phyloP scores from a whole-genome alignment of 2,329 filamentous ascomycete genomes.

The Dactylellina cionopaga region DNA sequence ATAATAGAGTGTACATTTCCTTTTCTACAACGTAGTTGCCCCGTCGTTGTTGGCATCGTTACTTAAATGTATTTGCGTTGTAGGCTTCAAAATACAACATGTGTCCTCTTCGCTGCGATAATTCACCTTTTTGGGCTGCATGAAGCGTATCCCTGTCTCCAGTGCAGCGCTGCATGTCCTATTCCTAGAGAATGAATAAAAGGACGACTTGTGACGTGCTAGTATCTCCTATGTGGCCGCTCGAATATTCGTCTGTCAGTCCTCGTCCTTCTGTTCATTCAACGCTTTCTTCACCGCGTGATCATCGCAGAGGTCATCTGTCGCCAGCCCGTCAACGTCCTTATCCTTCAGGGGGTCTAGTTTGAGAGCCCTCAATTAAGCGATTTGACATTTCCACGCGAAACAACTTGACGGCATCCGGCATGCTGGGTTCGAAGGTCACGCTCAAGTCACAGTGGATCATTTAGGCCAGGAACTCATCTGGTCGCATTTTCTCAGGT shows the following conservation, averaged over 20 bases:
- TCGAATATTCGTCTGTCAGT: not conserved
- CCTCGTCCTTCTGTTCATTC: not conserved
- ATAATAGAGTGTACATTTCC: no score
- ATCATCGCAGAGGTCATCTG: conserved; percentile 25
- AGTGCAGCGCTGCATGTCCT: conserved; percentile 10
- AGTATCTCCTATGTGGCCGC: no score
- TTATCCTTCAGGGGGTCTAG: conserved; percentile 7
- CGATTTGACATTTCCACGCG: conserved; percentile 12
- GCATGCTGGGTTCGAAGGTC: conserved; percentile 27
- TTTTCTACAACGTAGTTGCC: no score
- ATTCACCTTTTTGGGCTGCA: no score
- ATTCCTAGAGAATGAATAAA: not conserved
- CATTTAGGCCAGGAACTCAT: no score
- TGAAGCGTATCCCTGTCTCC: conserved; percentile 22
- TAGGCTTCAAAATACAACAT: not conserved
- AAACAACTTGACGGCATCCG: conserved; percentile 1
- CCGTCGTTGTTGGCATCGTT: no score
- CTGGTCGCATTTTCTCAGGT: conserved; percentile 6
- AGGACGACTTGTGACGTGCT: conserved; percentile 14
- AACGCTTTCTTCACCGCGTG: conserved; percentile 3
- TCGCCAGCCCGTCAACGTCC: conserved; percentile 9
- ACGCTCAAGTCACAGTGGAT: conserved; percentile 16
- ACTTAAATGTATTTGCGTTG: not conserved
- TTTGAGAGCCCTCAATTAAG: not conserved
- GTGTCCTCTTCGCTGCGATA: not conserved